Percentiles rank a stretch among this genome's conserved stretches.
phyloP scores from a whole-genome alignment of 2,329 filamentous ascomycete genomes.

The Knoxdaviesia capensis region DNA sequence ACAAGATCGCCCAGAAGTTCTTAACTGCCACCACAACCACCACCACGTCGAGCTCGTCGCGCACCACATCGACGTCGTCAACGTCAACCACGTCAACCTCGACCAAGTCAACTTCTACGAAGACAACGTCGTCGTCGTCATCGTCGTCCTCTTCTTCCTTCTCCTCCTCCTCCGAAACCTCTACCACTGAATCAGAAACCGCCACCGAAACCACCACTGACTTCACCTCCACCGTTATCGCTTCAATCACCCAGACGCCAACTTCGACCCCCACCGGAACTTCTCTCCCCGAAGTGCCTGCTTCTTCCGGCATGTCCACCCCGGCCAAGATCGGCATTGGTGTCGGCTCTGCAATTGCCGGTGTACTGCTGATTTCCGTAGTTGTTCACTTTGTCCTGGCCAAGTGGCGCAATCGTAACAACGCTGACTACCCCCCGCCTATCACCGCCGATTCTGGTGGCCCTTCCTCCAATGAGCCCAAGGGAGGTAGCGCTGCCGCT shows the following conservation, averaged over 20 bases:
- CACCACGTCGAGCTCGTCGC: neutral
- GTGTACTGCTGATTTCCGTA: neutral
- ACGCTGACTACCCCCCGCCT: no score
- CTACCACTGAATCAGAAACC: neutral
- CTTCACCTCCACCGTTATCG: neutral
- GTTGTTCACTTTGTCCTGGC: neutral
- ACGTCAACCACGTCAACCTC: neutral
- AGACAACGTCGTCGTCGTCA: neutral
- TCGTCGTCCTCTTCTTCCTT: neutral
- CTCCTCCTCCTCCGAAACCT: neutral
- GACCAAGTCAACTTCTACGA: neutral
- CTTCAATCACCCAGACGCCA: neutral
- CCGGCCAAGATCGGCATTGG: neutral
- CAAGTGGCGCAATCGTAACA: no score
- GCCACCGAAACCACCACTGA: neutral
- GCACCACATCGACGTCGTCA: neutral
- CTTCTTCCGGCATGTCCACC: neutral
- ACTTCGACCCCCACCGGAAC: neutral
- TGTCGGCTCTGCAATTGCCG: neutral
- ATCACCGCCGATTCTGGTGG: no score
- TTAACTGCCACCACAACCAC: neutral
- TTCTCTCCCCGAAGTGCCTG: no score
- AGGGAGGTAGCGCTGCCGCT: no score
- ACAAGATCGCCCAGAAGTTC: neutral
- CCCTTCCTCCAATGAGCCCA: no score